Evolutionary conservation across 2,329 filamentous ascomycete genomes (phyloP).

Genomic region (Teratosphaeria gauchensis): DNA sequence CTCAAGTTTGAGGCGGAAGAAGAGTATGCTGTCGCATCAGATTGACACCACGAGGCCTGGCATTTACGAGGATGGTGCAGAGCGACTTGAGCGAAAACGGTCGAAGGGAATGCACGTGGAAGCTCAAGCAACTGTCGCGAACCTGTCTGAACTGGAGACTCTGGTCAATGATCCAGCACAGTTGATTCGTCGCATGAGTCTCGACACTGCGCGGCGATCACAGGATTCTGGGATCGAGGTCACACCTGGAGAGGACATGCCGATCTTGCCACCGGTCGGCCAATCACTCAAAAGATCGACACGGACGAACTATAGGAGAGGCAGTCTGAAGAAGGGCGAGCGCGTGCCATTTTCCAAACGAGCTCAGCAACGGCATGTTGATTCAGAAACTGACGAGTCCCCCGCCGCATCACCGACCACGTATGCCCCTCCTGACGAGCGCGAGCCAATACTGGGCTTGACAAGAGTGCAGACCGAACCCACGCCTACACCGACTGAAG

Average conservation of each 20-base stretch:
- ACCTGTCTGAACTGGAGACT: conserved; percentile 61
- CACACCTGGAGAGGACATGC: conserved; percentile 57
- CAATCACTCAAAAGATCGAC: conserved; percentile 81
- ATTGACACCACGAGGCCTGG: conserved; percentile 58
- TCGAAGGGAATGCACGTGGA: conserved; percentile 42
- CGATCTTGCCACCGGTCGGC: conserved; percentile 70
- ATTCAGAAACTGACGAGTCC: conserved; percentile 48
- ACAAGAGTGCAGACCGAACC: conserved; percentile 63
- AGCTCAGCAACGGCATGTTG: conserved; percentile 49
- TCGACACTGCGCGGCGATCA: conserved; percentile 30
- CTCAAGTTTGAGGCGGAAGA: conserved; percentile 68
- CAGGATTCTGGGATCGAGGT: conserved; percentile 29
- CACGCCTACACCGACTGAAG: conserved; percentile 27
- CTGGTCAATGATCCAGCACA: conserved; percentile 71
- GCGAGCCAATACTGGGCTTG: conserved; percentile 43
- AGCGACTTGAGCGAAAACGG: conserved; percentile 63
- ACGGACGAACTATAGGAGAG: conserved; percentile 80
- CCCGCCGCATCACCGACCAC: conserved; percentile 39
- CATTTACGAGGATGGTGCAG: conserved; percentile 74
- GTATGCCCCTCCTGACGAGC: conserved; percentile 17
- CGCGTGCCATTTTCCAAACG: conserved; percentile 67
- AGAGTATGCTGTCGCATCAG: conserved; percentile 90
- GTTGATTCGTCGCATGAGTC: conserved; percentile 61
- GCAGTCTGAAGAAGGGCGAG: conserved; percentile 73
- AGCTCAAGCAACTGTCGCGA: conserved; percentile 49